Evolutionary conservation across 176 grass and related monocot genomes (phyloP).

Genomic region (Eremochloa ophiuroides): DNA sequence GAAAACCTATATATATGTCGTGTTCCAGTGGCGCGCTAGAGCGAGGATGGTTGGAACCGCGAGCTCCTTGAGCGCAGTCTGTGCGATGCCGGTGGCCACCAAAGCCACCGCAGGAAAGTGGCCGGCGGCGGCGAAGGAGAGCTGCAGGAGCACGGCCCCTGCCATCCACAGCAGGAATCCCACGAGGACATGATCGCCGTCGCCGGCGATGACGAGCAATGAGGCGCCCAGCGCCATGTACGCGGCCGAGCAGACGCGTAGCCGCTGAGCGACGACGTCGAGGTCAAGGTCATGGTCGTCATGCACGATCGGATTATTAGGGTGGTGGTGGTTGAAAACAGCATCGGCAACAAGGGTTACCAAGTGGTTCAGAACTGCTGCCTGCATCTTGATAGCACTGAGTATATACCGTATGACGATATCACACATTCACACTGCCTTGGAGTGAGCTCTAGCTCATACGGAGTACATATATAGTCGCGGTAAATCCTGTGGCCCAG

Average conservation of each 20-base stretch:
- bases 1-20: neutral
- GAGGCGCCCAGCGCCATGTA: neutral
- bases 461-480: neutral
- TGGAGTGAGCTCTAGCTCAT: neutral
- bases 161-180: neutral
- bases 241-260: neutral
- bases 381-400: too few species aligned
- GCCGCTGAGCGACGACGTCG: neutral
- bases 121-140: neutral
- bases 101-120: neutral
- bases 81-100: neutral
- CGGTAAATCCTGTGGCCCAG: neutral
- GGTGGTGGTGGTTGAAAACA: neutral
- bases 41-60: neutral
- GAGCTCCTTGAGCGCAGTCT: neutral
- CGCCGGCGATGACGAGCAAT: neutral
- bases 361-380: neutral
- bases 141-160: neutral
- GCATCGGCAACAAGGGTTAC: neutral
- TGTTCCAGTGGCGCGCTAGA: neutral
- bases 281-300: neutral
- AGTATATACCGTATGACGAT: neutral
- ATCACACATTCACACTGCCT: neutral
- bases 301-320: neutral
- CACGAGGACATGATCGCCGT: neutral